Conservation (phyloP, 2,329 filamentous ascomycete species). For the Aspergillus phoenicis region DNA sequence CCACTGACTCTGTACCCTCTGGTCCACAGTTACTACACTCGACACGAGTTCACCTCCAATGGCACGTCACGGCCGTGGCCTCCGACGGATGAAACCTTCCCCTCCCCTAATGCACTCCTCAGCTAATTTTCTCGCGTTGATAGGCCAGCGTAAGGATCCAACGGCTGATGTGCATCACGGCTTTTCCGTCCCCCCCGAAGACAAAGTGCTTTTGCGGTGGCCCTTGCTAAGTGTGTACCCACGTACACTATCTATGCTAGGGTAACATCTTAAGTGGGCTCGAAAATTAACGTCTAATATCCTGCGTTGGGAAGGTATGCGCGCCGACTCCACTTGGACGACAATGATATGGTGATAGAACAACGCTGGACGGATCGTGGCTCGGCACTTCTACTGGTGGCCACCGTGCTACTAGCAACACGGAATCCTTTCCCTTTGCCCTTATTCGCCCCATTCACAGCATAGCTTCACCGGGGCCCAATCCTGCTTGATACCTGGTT, state of each 20-base stretch:
- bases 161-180: conserved; percentile 5
- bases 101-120: background rate
- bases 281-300: background rate
- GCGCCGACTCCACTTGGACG: background rate
- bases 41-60: background rate
- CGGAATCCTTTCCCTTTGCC: background rate
- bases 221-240: background rate
- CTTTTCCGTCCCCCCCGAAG: background rate
- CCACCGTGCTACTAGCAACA: background rate
- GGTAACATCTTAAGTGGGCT: background rate
- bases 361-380: background rate
- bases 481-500: background rate
- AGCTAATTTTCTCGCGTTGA: background rate
- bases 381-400: background rate
- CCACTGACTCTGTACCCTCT: background rate
- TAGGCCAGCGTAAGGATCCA: conserved; percentile 4
- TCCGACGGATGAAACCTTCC: background rate
- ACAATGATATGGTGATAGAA: background rate
- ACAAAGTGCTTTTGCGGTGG: background rate
- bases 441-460: background rate
- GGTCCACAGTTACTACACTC: background rate
- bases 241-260: background rate
- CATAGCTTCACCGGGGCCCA: background rate
- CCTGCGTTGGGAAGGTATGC: conserved; percentile 5
- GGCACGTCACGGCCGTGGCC: no score